Conservation (phyloP, 2,329 filamentous ascomycete genomes). For the Graphium sp. region DNA sequence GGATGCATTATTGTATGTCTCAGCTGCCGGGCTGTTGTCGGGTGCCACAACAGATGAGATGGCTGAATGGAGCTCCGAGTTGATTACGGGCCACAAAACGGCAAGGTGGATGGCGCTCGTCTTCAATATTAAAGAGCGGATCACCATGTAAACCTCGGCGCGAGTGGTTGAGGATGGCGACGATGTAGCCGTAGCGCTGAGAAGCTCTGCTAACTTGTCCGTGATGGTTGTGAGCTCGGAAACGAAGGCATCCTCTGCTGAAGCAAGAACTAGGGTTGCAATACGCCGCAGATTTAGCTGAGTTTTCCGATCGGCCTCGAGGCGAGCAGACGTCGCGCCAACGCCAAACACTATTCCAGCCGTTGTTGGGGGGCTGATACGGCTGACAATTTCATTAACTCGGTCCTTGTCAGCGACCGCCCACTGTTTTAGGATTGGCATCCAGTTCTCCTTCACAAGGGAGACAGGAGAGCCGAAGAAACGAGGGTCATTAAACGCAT, state of each 20-base stretch:
- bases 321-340: conserved; percentile 76
- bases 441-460: conserved; percentile 59
- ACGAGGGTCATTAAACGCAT: conserved; percentile 78
- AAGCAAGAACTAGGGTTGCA: conserved; percentile 62
- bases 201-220: conserved; percentile 74
- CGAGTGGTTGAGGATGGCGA: conserved; percentile 83
- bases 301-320: conserved; percentile 89
- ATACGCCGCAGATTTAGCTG: conserved; percentile 79
- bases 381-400: conserved; percentile 62
- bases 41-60: conserved; percentile 58
- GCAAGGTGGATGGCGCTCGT: conserved; percentile 67
- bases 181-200: conserved; percentile 68
- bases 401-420: conserved; percentile 73
- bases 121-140: conserved; percentile 66
- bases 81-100: conserved; percentile 79
- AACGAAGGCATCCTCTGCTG: conserved; percentile 63
- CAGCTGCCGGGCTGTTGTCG: conserved; percentile 42
- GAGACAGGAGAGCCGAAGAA: conserved; percentile 60
- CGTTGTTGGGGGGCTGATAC: conserved; percentile 70
- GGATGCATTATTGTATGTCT: conserved; percentile 60
- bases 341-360: conserved; percentile 98
- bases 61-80: conserved; percentile 66
- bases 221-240: conserved; percentile 56
- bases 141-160: conserved; percentile 77
- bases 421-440: conserved; percentile 74